Evolutionary conservation across 805 yeast genomes (phyloP).

Genomic region (Cyberlindnera xylosilytica): DNA sequence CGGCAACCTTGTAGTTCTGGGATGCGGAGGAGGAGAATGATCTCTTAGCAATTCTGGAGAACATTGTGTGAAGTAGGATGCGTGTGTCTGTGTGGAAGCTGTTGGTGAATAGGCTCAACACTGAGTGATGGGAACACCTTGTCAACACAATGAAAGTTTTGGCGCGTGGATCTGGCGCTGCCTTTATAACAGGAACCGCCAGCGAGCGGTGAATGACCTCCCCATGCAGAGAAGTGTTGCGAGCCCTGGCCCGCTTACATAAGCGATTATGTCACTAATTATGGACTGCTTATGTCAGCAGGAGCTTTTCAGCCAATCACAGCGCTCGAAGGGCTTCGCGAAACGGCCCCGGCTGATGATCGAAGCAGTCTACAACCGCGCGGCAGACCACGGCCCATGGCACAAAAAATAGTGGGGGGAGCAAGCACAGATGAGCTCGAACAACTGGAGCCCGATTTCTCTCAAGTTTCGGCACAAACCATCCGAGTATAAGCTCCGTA

Average conservation of each 20-base stretch:
- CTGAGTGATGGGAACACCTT: background rate
- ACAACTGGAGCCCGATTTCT: background rate
- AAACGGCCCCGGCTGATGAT: slow-evolving; percentile 10
- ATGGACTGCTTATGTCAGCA: background rate
- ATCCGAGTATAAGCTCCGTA: too few relatives aligned
- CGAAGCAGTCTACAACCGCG: too few relatives aligned
- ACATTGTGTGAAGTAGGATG: slow-evolving; percentile 36
- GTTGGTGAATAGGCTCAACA: too few relatives aligned
- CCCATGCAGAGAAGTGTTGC: slow-evolving; percentile 3
- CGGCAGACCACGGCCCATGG: slow-evolving; percentile 6
- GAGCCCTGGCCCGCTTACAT: slow-evolving; percentile 5
- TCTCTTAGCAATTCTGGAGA: slow-evolving; percentile 55
- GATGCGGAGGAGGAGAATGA: slow-evolving; percentile 65
- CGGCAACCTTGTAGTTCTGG: slow-evolving; percentile 73
- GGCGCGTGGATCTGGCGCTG: background rate
- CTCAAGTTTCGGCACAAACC: background rate
- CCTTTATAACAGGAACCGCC: slow-evolving; percentile 4
- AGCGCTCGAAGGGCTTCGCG: background rate
- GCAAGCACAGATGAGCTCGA: too few relatives aligned
- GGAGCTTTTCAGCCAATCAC: slow-evolving; percentile 9
- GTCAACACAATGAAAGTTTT: background rate
- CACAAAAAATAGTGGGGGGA: slow-evolving; percentile 1
- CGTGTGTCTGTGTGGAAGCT: background rate
- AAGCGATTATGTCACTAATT: slow-evolving; percentile 1
- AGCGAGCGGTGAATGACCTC: slow-evolving; percentile 11